Percentiles rank a stretch among this genome's conserved stretches.
Conservation (phyloP, 805 yeast species). For the Candida sakaeoensis region DNA sequence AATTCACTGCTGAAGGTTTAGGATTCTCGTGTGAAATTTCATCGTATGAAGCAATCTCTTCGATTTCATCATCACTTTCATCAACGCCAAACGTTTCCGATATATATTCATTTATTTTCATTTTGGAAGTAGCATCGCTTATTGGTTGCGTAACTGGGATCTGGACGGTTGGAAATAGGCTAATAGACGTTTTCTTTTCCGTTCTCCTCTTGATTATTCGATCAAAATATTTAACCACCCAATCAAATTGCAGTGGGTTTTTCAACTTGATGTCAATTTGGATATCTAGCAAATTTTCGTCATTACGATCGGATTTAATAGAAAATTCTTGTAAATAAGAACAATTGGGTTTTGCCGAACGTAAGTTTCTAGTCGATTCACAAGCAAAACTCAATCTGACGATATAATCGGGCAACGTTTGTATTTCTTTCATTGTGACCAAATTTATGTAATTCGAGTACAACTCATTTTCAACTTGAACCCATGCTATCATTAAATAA, state of each 20-base stretch:
- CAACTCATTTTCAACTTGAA: not conserved
- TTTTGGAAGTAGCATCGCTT: not conserved
- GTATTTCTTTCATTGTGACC: not conserved
- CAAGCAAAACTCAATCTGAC: conserved; percentile 5
- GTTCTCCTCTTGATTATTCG: not conserved
- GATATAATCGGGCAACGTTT: not conserved
- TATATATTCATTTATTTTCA: not conserved
- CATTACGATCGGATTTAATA: not conserved
- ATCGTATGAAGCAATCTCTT: not conserved
- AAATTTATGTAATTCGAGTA: conserved; percentile 6
- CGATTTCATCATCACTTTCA: conserved; percentile 6
- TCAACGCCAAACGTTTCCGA: conserved; percentile 5
- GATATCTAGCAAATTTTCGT: conserved; percentile 1
- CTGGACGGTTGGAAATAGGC: not conserved
- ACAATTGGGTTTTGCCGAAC: conserved; percentile 3
- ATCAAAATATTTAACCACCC: conserved; percentile 7
- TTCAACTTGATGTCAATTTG: conserved; percentile 3
- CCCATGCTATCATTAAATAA: conserved; percentile 7
- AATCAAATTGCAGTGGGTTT: not conserved
- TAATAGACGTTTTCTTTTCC: conserved; percentile 2
- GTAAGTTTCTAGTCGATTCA: not conserved
- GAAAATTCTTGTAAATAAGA: conserved; percentile 6
- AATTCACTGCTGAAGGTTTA: no score
- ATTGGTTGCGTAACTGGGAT: not conserved
- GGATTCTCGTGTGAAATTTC: no score